phyloP scores from a whole-genome alignment of 2,329 filamentous ascomycete species.

The Penicillium capsulatum region DNA sequence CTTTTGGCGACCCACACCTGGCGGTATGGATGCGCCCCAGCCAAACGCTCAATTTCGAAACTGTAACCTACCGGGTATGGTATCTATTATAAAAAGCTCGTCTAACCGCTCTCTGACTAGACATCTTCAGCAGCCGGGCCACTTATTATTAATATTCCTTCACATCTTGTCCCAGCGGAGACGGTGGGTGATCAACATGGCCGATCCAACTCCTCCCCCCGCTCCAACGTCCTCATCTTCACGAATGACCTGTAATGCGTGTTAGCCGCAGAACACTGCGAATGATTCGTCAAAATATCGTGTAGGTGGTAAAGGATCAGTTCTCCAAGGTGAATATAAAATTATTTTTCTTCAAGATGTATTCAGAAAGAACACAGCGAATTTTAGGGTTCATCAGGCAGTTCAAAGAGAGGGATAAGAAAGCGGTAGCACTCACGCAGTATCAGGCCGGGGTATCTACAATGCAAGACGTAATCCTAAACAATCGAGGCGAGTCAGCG shows the following conservation, averaged over 20 bases:
- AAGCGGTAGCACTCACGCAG: slow-evolving; percentile 23
- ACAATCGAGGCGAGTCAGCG: slow-evolving; percentile 27
- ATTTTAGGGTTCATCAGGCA: slow-evolving; percentile 55
- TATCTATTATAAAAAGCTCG: too few species aligned
- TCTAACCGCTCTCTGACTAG: too few species aligned
- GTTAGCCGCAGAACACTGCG: slow-evolving; percentile 25
- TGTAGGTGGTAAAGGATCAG: slow-evolving; percentile 42
- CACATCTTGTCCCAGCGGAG: too few species aligned
- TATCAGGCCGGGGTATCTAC: slow-evolving; percentile 3
- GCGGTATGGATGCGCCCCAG: too few species aligned
- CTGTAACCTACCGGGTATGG: too few species aligned
- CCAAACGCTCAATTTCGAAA: too few species aligned
- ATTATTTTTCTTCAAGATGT: slow-evolving; percentile 54
- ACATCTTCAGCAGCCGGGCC: too few species aligned
- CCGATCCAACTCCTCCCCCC: too few species aligned
- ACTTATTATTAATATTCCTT: too few species aligned
- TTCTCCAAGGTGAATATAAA: slow-evolving; percentile 61
- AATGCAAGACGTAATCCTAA: slow-evolving; percentile 13
- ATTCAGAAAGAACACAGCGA: slow-evolving; percentile 64
- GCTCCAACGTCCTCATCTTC: too few species aligned
- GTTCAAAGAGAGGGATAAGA: slow-evolving; percentile 8
- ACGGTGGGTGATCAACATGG: too few species aligned
- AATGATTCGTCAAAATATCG: slow-evolving; percentile 10
- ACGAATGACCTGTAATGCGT: slow-evolving; percentile 12
- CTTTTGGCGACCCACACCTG: too few species aligned